Conservation (phyloP, 768 basidiomycete genomes). For the Peribolospora baueri region DNA sequence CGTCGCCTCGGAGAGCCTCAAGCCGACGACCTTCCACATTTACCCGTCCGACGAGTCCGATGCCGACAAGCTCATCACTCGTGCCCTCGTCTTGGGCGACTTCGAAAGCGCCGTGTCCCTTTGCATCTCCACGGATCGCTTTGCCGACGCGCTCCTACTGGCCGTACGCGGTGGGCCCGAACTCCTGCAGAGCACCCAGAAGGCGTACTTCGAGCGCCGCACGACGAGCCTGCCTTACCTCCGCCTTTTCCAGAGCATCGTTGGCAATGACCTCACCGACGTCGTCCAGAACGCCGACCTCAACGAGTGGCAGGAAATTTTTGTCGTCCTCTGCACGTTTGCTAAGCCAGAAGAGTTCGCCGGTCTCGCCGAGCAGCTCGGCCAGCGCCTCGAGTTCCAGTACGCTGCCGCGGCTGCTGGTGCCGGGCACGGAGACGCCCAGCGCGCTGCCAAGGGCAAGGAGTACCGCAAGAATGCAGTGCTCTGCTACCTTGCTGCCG, state of each 20-base stretch:
- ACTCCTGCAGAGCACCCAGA: constrained; percentile 64
- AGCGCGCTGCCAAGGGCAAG: constrained; percentile 14
- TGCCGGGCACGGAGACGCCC: constrained; percentile 24
- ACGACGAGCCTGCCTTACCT: constrained; percentile 59
- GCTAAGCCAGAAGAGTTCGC: constrained; percentile 62
- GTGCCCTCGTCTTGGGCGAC: constrained; percentile 85
- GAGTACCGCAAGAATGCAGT: constrained; percentile 66
- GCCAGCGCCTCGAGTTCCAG: constrained; percentile 68
- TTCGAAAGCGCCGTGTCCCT: constrained; percentile 76
- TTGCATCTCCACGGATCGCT: constrained; percentile 67
- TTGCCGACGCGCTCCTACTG: constrained; percentile 80
- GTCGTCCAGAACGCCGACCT: constrained; percentile 91
- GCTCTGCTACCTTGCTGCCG: constrained; percentile 76
- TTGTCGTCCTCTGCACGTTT: constrained; percentile 88
- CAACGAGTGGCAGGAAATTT: constrained; percentile 84
- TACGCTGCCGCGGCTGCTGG: constrained; percentile 31
- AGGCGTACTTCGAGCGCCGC: constrained; percentile 70
- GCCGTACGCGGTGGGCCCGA: constrained; percentile 76
- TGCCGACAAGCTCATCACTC: constrained; percentile 65
- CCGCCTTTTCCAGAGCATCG: constrained; percentile 80
- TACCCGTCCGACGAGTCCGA: constrained; percentile 70
- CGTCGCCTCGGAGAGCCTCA: constrained; percentile 39
- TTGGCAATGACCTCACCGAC: constrained; percentile 71
- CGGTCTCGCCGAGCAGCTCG: constrained; percentile 71
- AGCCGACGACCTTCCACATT: constrained; percentile 66